Base-by-base conservation (phyloP, 805 yeast genomes). In the Starmerella vaccinii region DNA sequence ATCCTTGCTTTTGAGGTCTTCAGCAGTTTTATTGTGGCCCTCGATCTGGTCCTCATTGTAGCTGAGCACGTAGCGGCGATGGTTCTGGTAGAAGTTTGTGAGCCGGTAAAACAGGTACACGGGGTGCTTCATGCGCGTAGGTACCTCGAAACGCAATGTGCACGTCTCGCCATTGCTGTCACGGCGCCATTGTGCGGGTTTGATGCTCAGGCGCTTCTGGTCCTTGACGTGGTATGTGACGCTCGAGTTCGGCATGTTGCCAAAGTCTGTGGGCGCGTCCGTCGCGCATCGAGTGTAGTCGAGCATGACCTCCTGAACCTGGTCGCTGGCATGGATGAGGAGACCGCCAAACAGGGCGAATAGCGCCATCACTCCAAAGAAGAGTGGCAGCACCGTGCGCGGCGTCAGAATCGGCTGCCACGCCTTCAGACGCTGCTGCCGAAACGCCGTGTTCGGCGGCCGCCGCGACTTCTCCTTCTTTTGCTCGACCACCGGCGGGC, bases 271-370 rank as follows among this genome's bases (percentile, higher is more conserved):
- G 2, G 85, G 86, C 35, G 72, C 61, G 39, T 67, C 73, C 5
- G 41, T n/a, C 23, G 49, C 55, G 68, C 98, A 92, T 35, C 76
- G 66, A 46, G 88, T 77, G 63, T 92, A 92, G 58, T 88, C 81
- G 32, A 92, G 73, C 42, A 75, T 73, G 27, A 92, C 55, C 58
- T 82, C 80, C 62, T 90, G 86, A 15, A 90, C 90, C 55, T 78
- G 76, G 64, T 78, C 75, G n/a, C 87, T 76, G n/a, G 94, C 82
- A 57, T 76, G 76, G 26, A 88, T 66, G 50, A 92, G 75, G 15
- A 86, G 94, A 27, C 89, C 82, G 4, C 98, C 98, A 46, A 92
- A 75, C 1, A 97, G 96, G 1, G 92, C 85, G 68, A 89, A 88
- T 4, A 92, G 73, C 21, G 86, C 71, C 0, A 94, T 86, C 39